Evolutionary conservation across 2,329 filamentous ascomycete genomes (phyloP).

Genomic region (Phoma sp.): DNA sequence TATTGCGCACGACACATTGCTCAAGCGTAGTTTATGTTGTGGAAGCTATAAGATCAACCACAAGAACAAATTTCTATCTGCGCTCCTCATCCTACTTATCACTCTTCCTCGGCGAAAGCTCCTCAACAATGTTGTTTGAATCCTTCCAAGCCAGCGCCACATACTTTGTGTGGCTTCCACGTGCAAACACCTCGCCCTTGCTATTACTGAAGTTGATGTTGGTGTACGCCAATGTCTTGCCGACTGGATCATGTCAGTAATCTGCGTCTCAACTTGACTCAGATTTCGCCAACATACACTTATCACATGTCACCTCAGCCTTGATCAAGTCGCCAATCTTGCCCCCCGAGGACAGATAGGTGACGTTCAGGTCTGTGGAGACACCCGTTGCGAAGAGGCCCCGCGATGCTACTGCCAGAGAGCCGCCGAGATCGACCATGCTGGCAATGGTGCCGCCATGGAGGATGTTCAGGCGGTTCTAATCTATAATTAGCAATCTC

Average conservation of each 20-base stretch:
- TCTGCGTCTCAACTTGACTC: not conserved
- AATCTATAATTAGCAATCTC: not conserved
- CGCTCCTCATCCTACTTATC: conserved; percentile 26
- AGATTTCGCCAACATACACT: conserved; percentile 53
- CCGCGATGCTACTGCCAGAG: conserved; percentile 68
- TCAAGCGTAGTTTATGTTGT: no score
- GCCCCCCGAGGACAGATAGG: conserved; percentile 68
- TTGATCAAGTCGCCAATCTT: conserved; percentile 65
- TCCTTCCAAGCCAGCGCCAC: conserved; percentile 67
- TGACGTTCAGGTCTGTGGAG: conserved; percentile 70
- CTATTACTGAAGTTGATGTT: conserved; percentile 65
- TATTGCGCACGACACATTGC: no score
- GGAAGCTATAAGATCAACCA: no score
- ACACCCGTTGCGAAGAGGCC: conserved; percentile 71
- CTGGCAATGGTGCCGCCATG: conserved; percentile 81
- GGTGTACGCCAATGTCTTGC: conserved; percentile 70
- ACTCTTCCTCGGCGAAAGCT: conserved; percentile 53
- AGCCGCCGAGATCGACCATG: conserved; percentile 72
- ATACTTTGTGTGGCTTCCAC: conserved; percentile 73
- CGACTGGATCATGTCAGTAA: conserved; percentile 53
- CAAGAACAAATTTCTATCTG: no score
- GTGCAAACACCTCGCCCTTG: conserved; percentile 65
- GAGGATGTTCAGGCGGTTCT: conserved; percentile 79
- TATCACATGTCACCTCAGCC: conserved; percentile 69
- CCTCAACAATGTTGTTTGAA: conserved; percentile 65